Base-by-base conservation (phyloP, 345 rosid species). In the Ceriops tagal region DNA sequence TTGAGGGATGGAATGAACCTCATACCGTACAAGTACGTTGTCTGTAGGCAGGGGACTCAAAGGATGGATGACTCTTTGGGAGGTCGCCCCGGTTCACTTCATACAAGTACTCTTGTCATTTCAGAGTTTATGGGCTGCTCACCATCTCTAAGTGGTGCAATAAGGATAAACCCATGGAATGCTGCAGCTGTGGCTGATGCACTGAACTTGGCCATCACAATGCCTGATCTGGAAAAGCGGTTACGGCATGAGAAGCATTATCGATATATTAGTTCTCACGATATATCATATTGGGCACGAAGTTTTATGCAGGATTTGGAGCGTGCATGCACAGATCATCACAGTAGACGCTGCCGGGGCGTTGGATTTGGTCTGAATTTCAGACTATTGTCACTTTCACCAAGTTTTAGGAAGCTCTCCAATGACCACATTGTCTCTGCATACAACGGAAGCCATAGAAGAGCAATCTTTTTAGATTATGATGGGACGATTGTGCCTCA, bases 1-100 rank as follows among this genome's bases (percentile, higher is more conserved):
- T 83, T 82, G 39, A 74, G 85, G 52, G 85, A 82, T 68, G 85
- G 83, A 34, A 79, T 82, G 85, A 82, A 82, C 73, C 66, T 82
- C 34, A 72, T 79, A 32, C 85, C 85, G 0, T 82, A 82, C 70
- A 56, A 79, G 64, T 82, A 79, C 55, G 60, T 77, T 31, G 78
- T 79, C 27, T 82, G 85, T 39, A 65, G 85, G 75, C 85, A 82
- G 69, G 83, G 85, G 16, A 73, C 82, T 8, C 65, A 71, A 13
- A 69, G 58, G 55, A 71, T 82, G 64, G 75, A 82, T 13, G 67
- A 77, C 64, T 75, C 79, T 21, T 61, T 82, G 61, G 81, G 75
- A 52, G 20, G 68, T 49, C 53, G 35, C 11, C 7, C 71, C 1
- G 69, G 65, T 30, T 58, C 75, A 0, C 71, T 74, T 60, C 80